phyloP scores from a whole-genome alignment of 139 green algal genomes.

The Auxenochlorella pyrenoidosa region DNA sequence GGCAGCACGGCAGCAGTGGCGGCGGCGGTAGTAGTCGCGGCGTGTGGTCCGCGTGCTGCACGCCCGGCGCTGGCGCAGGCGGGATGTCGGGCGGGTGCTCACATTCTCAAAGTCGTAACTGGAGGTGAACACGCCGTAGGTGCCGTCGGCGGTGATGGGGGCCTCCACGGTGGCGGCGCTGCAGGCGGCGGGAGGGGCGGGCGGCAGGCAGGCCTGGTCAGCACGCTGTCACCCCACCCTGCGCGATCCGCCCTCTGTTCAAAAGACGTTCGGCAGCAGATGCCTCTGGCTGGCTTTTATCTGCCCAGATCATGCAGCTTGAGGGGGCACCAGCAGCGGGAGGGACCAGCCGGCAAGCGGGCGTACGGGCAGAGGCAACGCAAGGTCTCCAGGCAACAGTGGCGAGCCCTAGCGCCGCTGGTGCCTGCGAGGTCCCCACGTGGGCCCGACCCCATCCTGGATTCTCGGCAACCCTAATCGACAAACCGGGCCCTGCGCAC shows the following conservation, averaged over 20 bases:
- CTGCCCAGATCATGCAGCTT: too few relatives aligned
- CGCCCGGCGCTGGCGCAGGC: too few relatives aligned
- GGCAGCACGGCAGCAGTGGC: too few relatives aligned
- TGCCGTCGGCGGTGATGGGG: background rate
- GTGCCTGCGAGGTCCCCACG: too few relatives aligned
- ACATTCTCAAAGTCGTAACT: slow-evolving; percentile 49
- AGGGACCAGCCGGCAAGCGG: too few relatives aligned
- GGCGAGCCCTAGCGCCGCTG: too few relatives aligned
- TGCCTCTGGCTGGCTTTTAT: background rate
- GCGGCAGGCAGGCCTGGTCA: background rate
- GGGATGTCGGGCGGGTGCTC: background rate
- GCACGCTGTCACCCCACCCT: too few relatives aligned
- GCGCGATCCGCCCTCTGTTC: background rate
- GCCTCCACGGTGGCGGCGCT: slow-evolving; percentile 1
- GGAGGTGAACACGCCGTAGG: slow-evolving; percentile 45
- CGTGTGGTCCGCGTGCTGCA: too few relatives aligned
- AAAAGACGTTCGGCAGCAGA: background rate
- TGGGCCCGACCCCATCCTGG: too few relatives aligned
- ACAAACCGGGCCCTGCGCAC: background rate
- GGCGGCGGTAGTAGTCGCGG: background rate
- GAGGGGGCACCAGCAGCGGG: background rate
- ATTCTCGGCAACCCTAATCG: too few relatives aligned
- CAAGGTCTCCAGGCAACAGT: too few relatives aligned
- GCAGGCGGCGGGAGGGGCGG: background rate
- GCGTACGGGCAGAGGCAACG: too few relatives aligned